These are phyloP conservation scores for Rhynchospora breviuscula DNA, from an alignment of 176 grass and related monocot species.

Conservation along the genomic window DNA sequence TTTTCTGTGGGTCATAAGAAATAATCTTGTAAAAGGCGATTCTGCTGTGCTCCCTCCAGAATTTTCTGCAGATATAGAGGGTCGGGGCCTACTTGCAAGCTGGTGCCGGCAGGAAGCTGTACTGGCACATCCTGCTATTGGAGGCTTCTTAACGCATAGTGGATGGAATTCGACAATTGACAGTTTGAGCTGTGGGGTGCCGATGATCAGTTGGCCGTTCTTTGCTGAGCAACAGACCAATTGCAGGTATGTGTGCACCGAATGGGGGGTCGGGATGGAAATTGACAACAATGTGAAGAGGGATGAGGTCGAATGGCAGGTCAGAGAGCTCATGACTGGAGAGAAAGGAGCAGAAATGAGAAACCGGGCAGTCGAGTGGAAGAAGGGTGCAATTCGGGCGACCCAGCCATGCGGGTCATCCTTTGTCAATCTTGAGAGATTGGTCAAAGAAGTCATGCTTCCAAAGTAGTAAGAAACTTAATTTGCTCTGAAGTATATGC, in stretches of 20 bases:
- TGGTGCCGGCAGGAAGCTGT: slow-evolving; percentile 61
- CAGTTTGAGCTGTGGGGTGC: slow-evolving; percentile 47
- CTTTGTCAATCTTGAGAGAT: not conserved
- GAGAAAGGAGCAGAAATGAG: slow-evolving; percentile 44
- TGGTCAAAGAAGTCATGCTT: slow-evolving; percentile 13
- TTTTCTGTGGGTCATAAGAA: slow-evolving; percentile 58
- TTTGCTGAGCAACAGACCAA: slow-evolving; percentile 54
- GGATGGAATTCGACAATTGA: slow-evolving; percentile 73
- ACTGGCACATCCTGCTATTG: slow-evolving; percentile 33
- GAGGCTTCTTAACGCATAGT: slow-evolving; percentile 65
- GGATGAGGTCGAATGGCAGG: slow-evolving; percentile 41
- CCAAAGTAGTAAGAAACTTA: too few relatives aligned
- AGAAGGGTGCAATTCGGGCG: slow-evolving; percentile 31
- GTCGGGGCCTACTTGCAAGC: slow-evolving; percentile 30
- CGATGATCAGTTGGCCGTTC: slow-evolving; percentile 69
- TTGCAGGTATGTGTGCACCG: slow-evolving; percentile 40
- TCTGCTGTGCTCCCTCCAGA: slow-evolving; percentile 37
- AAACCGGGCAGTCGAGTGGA: slow-evolving; percentile 29
- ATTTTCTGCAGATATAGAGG: slow-evolving; percentile 25
- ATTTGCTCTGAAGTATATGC: too few relatives aligned
- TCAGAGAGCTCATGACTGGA: slow-evolving; percentile 40
- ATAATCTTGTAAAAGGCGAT: slow-evolving; percentile 52
- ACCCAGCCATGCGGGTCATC: slow-evolving; percentile 28
- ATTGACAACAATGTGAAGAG: slow-evolving; percentile 39
- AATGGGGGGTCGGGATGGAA: slow-evolving; percentile 51